Evolutionary conservation across 352 stramenopile genomes (phyloP).

Genomic region (Plasmopara muralis): DNA sequence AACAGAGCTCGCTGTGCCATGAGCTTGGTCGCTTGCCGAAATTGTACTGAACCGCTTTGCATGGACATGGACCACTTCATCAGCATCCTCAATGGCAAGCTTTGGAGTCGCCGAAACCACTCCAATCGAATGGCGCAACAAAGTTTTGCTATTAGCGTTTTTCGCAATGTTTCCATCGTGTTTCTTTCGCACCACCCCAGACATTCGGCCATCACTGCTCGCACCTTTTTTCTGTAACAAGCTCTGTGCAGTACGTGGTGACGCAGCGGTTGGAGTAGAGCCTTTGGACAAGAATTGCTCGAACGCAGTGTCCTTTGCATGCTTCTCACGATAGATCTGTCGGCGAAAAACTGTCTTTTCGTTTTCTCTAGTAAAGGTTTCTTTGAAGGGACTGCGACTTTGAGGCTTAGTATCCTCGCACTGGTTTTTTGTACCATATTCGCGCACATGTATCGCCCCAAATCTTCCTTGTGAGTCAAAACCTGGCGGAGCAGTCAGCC

Average conservation of each 20-base stretch:
- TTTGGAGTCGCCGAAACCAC: neutral
- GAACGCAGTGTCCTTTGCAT: constrained; percentile 17
- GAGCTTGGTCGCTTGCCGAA: neutral
- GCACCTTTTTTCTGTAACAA: constrained; percentile 8
- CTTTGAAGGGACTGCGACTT: constrained; percentile 21
- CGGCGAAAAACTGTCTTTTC: constrained; percentile 27
- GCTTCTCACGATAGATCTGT: constrained; percentile 63
- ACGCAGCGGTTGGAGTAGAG: neutral
- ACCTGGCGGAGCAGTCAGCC: constrained; percentile 1
- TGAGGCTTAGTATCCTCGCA: constrained; percentile 20
- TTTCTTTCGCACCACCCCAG: neutral
- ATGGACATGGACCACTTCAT: neutral
- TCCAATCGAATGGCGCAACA: neutral
- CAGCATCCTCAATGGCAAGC: neutral
- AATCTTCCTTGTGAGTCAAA: constrained; percentile 13
- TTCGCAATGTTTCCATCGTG: neutral
- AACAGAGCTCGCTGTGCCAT: neutral
- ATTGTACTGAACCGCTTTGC: neutral
- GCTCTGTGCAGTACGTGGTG: constrained; percentile 2
- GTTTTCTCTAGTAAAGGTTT: constrained; percentile 16
- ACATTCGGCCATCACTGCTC: constrained; percentile 2
- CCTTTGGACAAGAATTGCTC: constrained; percentile 7
- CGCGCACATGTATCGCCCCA: neutral
- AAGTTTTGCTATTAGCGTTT: neutral
- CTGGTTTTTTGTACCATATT: constrained; percentile 2